A percentile compares a stretch with the other conserved stretches of the same genome.
Evolutionary conservation across 805 yeast genomes (phyloP).

Genomic region (Wickerhamomyces rabaulensis): DNA sequence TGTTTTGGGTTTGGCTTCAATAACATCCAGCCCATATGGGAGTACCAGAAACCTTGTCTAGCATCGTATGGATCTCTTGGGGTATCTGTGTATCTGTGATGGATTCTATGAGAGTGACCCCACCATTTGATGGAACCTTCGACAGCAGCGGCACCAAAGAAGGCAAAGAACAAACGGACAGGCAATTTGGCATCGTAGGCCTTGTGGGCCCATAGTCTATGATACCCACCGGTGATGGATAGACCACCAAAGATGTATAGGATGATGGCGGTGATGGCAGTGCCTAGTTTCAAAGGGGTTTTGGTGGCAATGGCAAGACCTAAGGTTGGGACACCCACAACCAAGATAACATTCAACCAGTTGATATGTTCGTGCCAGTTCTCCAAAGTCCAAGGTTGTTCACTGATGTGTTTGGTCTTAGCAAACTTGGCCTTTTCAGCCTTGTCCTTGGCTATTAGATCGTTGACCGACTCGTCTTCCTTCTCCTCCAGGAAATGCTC

Average conservation of each 20-base stretch:
- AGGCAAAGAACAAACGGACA: constrained; percentile 58
- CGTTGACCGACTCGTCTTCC: constrained; percentile 43
- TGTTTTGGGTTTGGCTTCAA: constrained; percentile 74
- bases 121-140: constrained; percentile 90
- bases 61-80: constrained; percentile 83
- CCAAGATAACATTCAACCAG: constrained; percentile 70
- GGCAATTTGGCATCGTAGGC: constrained; percentile 61
- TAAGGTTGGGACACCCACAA: constrained; percentile 50
- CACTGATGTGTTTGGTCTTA: constrained; percentile 54
- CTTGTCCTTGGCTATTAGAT: constrained; percentile 39
- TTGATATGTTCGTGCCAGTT: constrained; percentile 76
- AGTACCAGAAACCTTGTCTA: constrained; percentile 75
- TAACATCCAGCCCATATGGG: constrained; percentile 87
- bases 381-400: constrained; percentile 67
- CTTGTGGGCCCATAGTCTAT: constrained; percentile 74
- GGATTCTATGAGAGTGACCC: constrained; percentile 82
- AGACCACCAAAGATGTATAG: constrained; percentile 60
- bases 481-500: constrained; percentile 57
- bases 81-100: constrained; percentile 84
- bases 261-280: constrained; percentile 30
- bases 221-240: constrained; percentile 83
- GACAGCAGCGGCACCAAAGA: constrained; percentile 78
- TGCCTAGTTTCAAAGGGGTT: constrained; percentile 39
- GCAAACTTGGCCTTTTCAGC: constrained; percentile 36
- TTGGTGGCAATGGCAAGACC: constrained; percentile 43